Base-by-base conservation (phyloP, 495 filamentous ascomycete species). In the Geoglossum glabrum region DNA sequence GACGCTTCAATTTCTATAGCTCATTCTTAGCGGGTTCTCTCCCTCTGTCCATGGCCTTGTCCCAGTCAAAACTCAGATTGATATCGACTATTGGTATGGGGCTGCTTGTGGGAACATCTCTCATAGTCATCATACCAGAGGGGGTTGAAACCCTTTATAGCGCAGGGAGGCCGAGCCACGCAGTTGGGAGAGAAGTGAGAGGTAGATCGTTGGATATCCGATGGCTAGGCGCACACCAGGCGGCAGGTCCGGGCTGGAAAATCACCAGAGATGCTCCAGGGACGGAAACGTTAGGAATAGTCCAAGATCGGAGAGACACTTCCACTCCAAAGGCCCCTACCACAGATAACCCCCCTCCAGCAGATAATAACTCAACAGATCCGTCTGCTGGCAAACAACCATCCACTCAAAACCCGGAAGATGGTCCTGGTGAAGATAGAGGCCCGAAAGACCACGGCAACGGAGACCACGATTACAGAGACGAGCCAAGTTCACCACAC, bases 61-160 rank as follows among this genome's bases (percentile, higher is more conserved):
- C 92, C n/a, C 82, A 82, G 59, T 86, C 87, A 36, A 87, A 94
- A 66, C 73, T 95, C 26, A 81, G 92, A 65, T 69, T 96, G 36
- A 86, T 97, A 67, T 89, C 89, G 11, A 87, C 88, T 23, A 80
- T 98, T 66, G 92, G 92, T 31, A 87, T 95, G 73, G 92, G 92
- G 43, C 83, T 98, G 17, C 74, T 98, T 8, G 89, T 98, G 23
- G 92, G 92, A 36, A 97, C 90, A 34, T 87, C 88, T 9, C 77
- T 98, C 62, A 89, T 97, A 57, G 87, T 98, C 1, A 98, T 98
- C 66, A 95, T 98, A 64, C 92, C 92, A 0, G 92, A 98, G 68
- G 92, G 92, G 17, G 81, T 97, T 52, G 92, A 96, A 64, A 92
- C 92, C 7, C 72, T 96, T 52, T 89, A 94, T 65, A 81, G 78